These are phyloP conservation scores for Colletotrichum karsti DNA, from an alignment of 2,329 filamentous ascomycete genomes.

Conservation along the genomic window DNA sequence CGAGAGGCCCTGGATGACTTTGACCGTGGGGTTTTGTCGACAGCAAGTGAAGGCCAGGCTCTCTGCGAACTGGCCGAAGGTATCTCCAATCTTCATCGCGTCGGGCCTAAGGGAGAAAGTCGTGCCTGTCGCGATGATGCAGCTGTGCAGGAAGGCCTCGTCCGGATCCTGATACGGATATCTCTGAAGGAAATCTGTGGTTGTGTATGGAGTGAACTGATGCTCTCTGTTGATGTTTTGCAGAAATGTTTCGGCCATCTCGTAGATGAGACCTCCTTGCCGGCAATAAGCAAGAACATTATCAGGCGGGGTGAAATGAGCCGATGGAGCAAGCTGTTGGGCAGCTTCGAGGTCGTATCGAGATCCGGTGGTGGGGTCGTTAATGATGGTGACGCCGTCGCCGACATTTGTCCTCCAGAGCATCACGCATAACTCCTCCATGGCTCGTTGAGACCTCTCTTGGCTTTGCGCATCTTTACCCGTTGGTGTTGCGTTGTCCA, in stretches of 20 bases:
- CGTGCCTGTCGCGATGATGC: constrained; percentile 22
- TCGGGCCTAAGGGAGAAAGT: constrained; percentile 18
- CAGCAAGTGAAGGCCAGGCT: constrained; percentile 27
- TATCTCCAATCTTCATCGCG: constrained; percentile 9
- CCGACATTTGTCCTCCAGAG: constrained; percentile 30
- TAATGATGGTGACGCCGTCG: constrained; percentile 30
- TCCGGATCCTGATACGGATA: constrained; percentile 25
- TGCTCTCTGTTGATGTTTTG: constrained; percentile 30
- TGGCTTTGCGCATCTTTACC: background rate
- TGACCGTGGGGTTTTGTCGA: constrained; percentile 17
- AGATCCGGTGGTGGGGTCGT: constrained; percentile 21
- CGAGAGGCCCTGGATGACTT: constrained; percentile 28
- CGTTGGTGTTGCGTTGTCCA: background rate
- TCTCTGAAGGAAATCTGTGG: constrained; percentile 7
- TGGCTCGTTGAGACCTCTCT: constrained; percentile 26
- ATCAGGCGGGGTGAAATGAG: background rate
- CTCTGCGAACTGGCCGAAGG: constrained; percentile 27
- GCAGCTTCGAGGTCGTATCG: constrained; percentile 12
- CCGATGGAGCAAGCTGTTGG: background rate
- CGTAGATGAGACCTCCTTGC: constrained; percentile 10
- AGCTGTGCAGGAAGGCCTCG: constrained; percentile 26
- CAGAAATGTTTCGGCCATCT: constrained; percentile 23
- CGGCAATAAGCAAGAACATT: constrained; percentile 23
- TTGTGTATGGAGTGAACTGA: constrained; percentile 27
- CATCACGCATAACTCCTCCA: constrained; percentile 31